phyloP scores from a whole-genome alignment of 2,329 filamentous ascomycete genomes.

The Neocatenulostroma microsporum region DNA sequence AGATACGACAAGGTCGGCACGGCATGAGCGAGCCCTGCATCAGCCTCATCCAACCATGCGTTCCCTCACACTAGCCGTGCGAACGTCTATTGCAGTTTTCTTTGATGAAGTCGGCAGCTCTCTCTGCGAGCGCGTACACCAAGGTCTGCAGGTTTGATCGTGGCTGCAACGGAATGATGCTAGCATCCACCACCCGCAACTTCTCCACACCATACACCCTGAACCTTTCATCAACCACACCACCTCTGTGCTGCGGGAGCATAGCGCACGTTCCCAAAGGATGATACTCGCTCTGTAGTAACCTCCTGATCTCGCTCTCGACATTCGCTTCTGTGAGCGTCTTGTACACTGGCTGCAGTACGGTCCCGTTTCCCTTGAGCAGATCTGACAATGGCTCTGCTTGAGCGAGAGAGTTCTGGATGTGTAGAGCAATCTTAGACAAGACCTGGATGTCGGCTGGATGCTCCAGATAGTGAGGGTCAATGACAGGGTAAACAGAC shows the following conservation, averaged over 20 bases:
- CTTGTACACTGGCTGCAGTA: conserved; percentile 6
- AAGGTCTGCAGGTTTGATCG: conserved; percentile 22
- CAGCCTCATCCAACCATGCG: too few relatives aligned
- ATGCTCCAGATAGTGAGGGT: conserved; percentile 25
- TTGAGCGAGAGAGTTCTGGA: conserved; percentile 36
- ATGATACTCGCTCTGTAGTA: conserved; percentile 25
- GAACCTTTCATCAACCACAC: conserved; percentile 17
- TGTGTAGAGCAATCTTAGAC: conserved; percentile 22
- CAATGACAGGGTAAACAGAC: conserved; percentile 16
- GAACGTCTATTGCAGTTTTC: too few relatives aligned
- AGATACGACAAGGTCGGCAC: too few relatives aligned
- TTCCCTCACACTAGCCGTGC: too few relatives aligned
- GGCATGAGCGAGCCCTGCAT: too few relatives aligned
- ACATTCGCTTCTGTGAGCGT: conserved; percentile 15
- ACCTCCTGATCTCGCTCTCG: conserved; percentile 16
- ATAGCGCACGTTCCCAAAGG: conserved; percentile 29
- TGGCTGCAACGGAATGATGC: conserved; percentile 20
- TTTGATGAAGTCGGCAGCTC: conserved; percentile 27
- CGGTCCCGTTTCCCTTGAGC: conserved; percentile 16
- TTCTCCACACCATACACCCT: conserved; percentile 18
- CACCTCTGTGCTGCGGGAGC: conserved; percentile 15
- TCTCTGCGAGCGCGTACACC: conserved; percentile 28
- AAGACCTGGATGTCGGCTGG: conserved; percentile 20
- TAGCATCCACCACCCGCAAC: conserved; percentile 22
- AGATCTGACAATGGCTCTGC: conserved; percentile 31